These are phyloP conservation scores for Pythium dissotocum DNA, from an alignment of 352 stramenopile genomes.

Conservation along the genomic window DNA sequence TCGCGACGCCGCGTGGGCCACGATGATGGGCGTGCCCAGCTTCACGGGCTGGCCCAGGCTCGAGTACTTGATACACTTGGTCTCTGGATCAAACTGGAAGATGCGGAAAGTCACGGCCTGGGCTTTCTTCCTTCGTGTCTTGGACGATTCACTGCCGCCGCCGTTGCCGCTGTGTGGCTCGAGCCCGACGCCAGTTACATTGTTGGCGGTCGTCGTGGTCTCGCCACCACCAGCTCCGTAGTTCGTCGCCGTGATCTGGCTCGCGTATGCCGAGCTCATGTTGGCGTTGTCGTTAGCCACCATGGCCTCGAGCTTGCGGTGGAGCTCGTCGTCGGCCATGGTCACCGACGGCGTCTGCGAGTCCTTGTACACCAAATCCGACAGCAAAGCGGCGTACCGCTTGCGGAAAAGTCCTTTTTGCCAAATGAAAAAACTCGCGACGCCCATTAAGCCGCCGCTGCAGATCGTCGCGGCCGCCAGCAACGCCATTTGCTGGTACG, in stretches of 20 bases:
- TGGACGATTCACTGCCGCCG: constrained; percentile 8
- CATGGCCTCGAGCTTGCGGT: constrained; percentile 21
- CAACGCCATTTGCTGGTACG: constrained; percentile 71
- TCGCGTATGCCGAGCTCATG: constrained; percentile 12
- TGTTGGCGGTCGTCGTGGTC: background rate
- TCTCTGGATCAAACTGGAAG: constrained; percentile 62
- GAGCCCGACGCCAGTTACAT: background rate
- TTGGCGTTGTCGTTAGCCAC: background rate
- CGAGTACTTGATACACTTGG: constrained; percentile 48
- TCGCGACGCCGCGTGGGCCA: constrained; percentile 64
- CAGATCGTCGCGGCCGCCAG: constrained; percentile 51
- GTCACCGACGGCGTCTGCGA: constrained; percentile 6
- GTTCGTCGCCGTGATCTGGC: background rate
- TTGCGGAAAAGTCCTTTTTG: constrained; percentile 70
- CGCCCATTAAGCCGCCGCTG: constrained; percentile 58
- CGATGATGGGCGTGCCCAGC: constrained; percentile 51
- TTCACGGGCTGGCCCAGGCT: constrained; percentile 59
- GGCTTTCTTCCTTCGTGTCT: constrained; percentile 15
- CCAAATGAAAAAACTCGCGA: constrained; percentile 73
- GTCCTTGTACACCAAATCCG: constrained; percentile 36
- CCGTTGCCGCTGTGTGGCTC: background rate
- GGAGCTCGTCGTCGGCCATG: constrained; percentile 11
- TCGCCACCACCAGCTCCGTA: background rate
- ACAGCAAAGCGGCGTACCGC: constrained; percentile 70
- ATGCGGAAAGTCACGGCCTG: constrained; percentile 63